A percentile compares a stretch with the other conserved stretches of the same genome.
These are phyloP conservation scores for Cercospora zeae-maydis DNA, from an alignment of 2,329 filamentous ascomycete species.

Conservation along the genomic window DNA sequence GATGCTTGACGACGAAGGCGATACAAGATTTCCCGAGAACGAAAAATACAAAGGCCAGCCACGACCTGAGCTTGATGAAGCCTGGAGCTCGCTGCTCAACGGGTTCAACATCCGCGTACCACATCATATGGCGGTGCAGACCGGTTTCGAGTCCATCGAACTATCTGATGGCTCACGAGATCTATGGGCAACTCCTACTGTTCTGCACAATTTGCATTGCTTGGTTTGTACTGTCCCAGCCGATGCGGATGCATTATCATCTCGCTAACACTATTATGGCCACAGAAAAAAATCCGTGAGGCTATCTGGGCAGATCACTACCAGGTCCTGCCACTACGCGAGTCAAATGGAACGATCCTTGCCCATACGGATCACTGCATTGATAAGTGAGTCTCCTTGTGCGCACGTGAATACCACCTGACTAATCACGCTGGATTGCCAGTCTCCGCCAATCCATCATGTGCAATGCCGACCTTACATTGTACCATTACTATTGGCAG, in stretches of 20 bases:
- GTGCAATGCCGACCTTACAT: not conserved
- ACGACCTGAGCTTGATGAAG: conserved; percentile 1
- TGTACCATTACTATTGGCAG: conserved; percentile 6
- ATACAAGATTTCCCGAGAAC: not conserved
- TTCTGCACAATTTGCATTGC: conserved; percentile 1
- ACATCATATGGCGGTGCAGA: not conserved
- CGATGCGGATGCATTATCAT: not conserved
- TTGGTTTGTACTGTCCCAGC: not conserved
- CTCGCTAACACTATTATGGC: not conserved
- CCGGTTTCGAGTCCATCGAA: conserved; percentile 1
- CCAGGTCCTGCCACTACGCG: not conserved
- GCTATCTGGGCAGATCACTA: not conserved
- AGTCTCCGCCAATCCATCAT: conserved; percentile 2
- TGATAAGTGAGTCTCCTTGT: not conserved
- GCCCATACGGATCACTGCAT: not conserved
- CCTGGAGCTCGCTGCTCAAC: not conserved
- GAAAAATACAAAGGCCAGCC: not conserved
- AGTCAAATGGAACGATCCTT: not conserved
- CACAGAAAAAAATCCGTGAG: not conserved
- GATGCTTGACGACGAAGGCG: conserved; percentile 1
- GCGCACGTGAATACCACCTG: too few species aligned
- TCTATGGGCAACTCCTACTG: not conserved
- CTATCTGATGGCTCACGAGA: not conserved
- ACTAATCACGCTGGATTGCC: not conserved
- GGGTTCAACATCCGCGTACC: not conserved